Percentiles rank a stretch among this genome's conserved stretches.
Evolutionary conservation across 805 yeast genomes (phyloP).

Genomic region (Candida railenensis): DNA sequence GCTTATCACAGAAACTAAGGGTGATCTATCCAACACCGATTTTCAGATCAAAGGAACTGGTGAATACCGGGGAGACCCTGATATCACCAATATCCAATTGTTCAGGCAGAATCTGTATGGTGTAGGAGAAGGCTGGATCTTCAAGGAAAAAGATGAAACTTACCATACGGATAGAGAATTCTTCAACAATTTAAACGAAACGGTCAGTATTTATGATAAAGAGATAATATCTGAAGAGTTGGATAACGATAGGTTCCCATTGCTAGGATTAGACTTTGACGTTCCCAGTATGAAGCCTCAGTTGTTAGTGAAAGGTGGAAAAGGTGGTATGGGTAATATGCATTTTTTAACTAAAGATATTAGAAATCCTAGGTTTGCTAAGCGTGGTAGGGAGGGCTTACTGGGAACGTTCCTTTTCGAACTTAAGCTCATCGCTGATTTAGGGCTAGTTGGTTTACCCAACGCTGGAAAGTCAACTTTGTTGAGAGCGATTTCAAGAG

Average conservation of each 20-base stretch:
- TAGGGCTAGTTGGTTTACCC: conserved; percentile 93
- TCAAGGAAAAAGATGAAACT: conserved; percentile 72
- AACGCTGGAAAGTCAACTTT: conserved; percentile 96
- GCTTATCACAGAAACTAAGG: conserved; percentile 15
- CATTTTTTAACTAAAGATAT: conserved; percentile 82
- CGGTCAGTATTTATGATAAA: conserved; percentile 65
- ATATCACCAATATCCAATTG: conserved; percentile 54
- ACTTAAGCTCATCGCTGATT: conserved; percentile 83
- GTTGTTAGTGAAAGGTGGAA: conserved; percentile 76
- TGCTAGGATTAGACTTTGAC: conserved; percentile 75
- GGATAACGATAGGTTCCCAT: conserved; percentile 67
- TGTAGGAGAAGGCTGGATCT: conserved; percentile 87
- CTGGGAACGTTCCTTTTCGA: conserved; percentile 74
- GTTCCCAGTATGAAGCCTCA: conserved; percentile 64
- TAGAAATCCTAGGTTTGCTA: conserved; percentile 88
- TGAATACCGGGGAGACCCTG: conserved; percentile 11
- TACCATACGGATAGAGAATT: conserved; percentile 65
- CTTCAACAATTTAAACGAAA: conserved; percentile 61
- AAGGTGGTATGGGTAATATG: conserved; percentile 96
- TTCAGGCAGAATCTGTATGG: conserved; percentile 53
- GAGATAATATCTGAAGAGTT: conserved; percentile 58
- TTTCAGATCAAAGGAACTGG: conserved; percentile 35
- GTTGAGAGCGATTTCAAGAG: conserved; percentile 80
- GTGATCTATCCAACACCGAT: conserved; percentile 19
- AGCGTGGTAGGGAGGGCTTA: conserved; percentile 70